Evolutionary conservation across 2,329 filamentous ascomycete genomes (phyloP).

Genomic region (Penicillium sp.): DNA sequence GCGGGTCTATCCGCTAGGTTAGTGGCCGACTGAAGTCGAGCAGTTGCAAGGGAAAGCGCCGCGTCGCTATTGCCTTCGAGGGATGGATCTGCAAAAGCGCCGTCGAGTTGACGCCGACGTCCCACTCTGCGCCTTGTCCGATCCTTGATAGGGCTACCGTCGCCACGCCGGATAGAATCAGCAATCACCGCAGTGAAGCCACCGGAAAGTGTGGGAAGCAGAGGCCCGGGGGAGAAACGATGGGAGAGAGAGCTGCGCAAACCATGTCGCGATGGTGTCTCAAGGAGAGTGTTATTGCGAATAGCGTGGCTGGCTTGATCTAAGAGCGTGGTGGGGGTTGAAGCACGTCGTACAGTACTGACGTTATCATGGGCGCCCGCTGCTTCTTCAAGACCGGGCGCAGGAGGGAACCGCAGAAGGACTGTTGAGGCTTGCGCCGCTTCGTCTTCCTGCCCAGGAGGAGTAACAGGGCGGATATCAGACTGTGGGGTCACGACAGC

Average conservation of each 20-base stretch:
- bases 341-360: slow-evolving; percentile 13
- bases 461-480: slow-evolving; percentile 25
- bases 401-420: slow-evolving; percentile 34
- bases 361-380: slow-evolving; percentile 8
- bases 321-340: slow-evolving; percentile 16
- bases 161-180: slow-evolving; percentile 53
- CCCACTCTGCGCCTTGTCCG: slow-evolving; percentile 22
- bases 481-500: slow-evolving; percentile 13
- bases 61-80: slow-evolving; percentile 15
- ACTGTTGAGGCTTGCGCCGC: slow-evolving; percentile 26
- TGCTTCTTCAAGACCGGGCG: slow-evolving; percentile 28
- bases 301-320: slow-evolving; percentile 16
- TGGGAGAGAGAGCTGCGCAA: slow-evolving; percentile 42
- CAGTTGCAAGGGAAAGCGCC: slow-evolving; percentile 18
- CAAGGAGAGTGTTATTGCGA: slow-evolving; percentile 25
- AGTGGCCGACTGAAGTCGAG: slow-evolving; percentile 24
- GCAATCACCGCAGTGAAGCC: slow-evolving; percentile 57
- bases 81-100: slow-evolving; percentile 18
- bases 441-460: slow-evolving; percentile 16
- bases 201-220: slow-evolving; percentile 53
- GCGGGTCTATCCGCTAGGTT: slow-evolving; percentile 14
- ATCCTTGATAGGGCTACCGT: slow-evolving; percentile 35
- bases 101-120: slow-evolving; percentile 25
- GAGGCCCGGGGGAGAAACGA: slow-evolving; percentile 49
- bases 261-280: slow-evolving; percentile 33